A percentile compares a stretch with the other conserved stretches of the same genome.
phyloP scores from a whole-genome alignment of 495 filamentous ascomycete species.

The Parachaetomium inaequale region DNA sequence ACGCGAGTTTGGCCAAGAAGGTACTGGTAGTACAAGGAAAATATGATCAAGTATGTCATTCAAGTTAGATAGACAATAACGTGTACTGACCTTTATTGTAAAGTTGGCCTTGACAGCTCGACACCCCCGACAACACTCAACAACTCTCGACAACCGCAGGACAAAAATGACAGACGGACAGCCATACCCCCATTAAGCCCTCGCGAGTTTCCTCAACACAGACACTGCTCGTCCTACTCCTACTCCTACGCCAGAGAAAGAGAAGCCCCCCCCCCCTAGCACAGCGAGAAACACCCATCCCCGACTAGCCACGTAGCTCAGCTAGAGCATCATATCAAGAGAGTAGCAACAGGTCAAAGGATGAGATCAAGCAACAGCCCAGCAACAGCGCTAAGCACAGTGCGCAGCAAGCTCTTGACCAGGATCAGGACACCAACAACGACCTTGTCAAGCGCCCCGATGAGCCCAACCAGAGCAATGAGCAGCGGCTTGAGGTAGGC shows the following conservation, averaged over 20 bases:
- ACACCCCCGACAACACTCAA: too few species aligned
- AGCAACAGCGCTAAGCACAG: slow-evolving; percentile 34
- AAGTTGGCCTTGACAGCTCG: too few species aligned
- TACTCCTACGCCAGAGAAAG: not conserved
- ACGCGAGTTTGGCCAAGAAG: too few species aligned
- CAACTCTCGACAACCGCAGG: too few species aligned
- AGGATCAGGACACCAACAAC: slow-evolving; percentile 33
- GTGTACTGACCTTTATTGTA: too few species aligned
- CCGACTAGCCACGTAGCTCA: not conserved
- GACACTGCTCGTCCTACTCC: too few species aligned
- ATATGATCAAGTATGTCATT: too few species aligned
- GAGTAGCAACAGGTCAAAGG: not conserved
- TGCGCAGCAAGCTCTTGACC: slow-evolving; percentile 32
- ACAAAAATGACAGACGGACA: not conserved
- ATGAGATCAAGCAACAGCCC: slow-evolving; percentile 33
- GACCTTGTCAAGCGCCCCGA: slow-evolving; percentile 37
- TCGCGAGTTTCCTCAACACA: too few species aligned
- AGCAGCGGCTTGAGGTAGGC: slow-evolving; percentile 34
- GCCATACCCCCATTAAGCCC: not conserved
- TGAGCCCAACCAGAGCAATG: slow-evolving; percentile 30
- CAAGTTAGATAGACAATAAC: too few species aligned
- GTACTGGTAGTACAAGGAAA: too few species aligned
- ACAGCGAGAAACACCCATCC: not conserved
- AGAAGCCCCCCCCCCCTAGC: not conserved
- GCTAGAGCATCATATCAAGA: not conserved